These are phyloP conservation scores for Ochetophila trinervis DNA, from an alignment of 306 rosid genomes.

Conservation along the genomic window DNA sequence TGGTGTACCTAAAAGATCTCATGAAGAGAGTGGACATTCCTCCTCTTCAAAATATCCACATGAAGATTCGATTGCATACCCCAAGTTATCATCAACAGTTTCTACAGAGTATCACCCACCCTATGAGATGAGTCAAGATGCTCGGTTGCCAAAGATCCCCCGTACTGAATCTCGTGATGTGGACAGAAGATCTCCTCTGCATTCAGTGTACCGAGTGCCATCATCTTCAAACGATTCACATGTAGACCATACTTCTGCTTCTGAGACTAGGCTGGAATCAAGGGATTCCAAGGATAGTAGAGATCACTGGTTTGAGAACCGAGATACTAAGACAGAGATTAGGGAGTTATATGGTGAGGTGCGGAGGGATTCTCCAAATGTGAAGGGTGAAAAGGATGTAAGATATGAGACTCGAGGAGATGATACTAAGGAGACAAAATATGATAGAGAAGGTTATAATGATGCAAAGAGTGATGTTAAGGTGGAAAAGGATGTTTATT, in stretches of 20 bases:
- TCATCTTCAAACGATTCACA: slow-evolving; percentile 59
- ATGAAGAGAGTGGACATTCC: slow-evolving; percentile 62
- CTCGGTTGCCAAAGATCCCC: slow-evolving; percentile 50
- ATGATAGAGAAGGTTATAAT: slow-evolving; percentile 59
- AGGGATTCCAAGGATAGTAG: slow-evolving; percentile 63
- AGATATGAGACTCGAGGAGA: slow-evolving; percentile 59
- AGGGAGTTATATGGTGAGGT: slow-evolving; percentile 59
- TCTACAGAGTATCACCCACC: slow-evolving; percentile 60
- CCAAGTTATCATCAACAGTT: slow-evolving; percentile 54
- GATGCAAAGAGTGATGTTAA: slow-evolving; percentile 59
- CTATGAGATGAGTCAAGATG: slow-evolving; percentile 60
- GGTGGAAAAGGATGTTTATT: slow-evolving; percentile 56
- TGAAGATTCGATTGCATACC: slow-evolving; percentile 57
- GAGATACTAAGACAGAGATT: slow-evolving; percentile 58
- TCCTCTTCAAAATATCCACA: slow-evolving; percentile 64
- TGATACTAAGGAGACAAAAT: slow-evolving; percentile 59
- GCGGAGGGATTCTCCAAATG: slow-evolving; percentile 63
- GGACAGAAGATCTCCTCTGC: slow-evolving; percentile 77
- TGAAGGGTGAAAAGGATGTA: slow-evolving; percentile 70
- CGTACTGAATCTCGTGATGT: slow-evolving; percentile 70
- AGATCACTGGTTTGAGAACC: slow-evolving; percentile 72
- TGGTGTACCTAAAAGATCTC: slow-evolving; percentile 72
- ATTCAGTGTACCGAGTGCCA: slow-evolving; percentile 51
- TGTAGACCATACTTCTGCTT: slow-evolving; percentile 37
- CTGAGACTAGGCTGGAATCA: slow-evolving; percentile 58